These are phyloP conservation scores for Rubia tinctorum DNA, from an alignment of 305 asterid species.

Conservation along the genomic window DNA sequence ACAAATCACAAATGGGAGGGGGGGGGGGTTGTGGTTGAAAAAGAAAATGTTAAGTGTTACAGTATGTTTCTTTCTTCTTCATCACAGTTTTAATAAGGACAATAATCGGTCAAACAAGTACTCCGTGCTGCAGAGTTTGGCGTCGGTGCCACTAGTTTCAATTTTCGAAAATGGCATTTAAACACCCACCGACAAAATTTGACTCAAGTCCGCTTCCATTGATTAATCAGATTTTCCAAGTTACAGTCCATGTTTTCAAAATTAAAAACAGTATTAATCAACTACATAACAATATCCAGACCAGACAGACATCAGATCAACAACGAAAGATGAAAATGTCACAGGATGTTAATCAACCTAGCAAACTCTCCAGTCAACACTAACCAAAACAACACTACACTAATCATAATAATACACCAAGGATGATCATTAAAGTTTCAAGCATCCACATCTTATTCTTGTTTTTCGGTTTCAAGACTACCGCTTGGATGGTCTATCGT, in stretches of 20 bases:
- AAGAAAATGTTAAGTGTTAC: too few species aligned
- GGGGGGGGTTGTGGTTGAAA: too few species aligned
- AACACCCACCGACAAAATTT: neutral
- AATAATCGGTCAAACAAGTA: too few species aligned
- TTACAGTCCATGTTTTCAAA: too few species aligned
- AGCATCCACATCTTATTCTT: neutral
- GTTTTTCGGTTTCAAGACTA: slow-evolving; percentile 21
- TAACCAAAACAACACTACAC: neutral
- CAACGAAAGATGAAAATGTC: neutral
- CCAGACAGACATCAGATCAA: neutral
- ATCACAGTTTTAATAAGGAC: too few species aligned
- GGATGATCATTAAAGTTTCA: slow-evolving; percentile 48
- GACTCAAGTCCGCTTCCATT: neutral
- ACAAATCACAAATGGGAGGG: too few species aligned
- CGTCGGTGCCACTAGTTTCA: neutral
- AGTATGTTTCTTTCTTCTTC: too few species aligned
- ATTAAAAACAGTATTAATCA: too few species aligned
- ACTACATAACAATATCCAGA: neutral
- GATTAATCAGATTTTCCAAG: neutral
- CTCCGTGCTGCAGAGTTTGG: neutral
- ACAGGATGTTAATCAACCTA: neutral
- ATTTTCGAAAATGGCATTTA: neutral
- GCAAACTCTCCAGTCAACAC: neutral
- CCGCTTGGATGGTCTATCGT: slow-evolving; percentile 78
- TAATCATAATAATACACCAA: slow-evolving; percentile 27